Percentiles rank a stretch among this genome's conserved stretches.
phyloP scores from a whole-genome alignment of 2,329 filamentous ascomycete genomes.

The Monilinia aucupariae region DNA sequence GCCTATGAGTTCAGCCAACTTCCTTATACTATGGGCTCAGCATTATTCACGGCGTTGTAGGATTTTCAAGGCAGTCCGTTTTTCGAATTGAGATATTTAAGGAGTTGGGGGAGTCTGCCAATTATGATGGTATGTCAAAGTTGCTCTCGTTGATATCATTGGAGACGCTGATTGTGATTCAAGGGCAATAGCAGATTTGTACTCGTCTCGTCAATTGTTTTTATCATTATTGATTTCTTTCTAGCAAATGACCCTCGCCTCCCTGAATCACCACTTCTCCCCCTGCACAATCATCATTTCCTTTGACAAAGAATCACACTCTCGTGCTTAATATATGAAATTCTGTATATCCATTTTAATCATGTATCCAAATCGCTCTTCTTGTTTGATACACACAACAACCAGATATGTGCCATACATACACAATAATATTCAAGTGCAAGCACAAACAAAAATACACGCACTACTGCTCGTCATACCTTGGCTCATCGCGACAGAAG shows the following conservation, averaged over 20 bases:
- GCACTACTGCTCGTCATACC: background rate
- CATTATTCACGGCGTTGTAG: background rate
- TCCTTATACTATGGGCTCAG: background rate
- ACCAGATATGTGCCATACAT: constrained; percentile 8
- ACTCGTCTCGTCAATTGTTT: background rate
- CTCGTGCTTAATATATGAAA: background rate
- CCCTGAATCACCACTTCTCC: constrained; percentile 3
- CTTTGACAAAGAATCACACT: constrained; percentile 6
- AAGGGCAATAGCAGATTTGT: background rate
- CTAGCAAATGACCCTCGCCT: constrained; percentile 1
- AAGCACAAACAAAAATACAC: constrained; percentile 8
- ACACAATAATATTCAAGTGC: background rate
- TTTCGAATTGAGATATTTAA: background rate
- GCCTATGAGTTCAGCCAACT: background rate
- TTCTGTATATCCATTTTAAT: background rate
- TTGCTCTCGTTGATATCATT: background rate
- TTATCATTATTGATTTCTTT: background rate
- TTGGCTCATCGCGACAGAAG: background rate
- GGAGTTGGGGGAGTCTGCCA: background rate
- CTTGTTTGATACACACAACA: background rate
- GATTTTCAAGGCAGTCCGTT: background rate
- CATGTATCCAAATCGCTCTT: background rate
- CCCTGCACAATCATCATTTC: background rate
- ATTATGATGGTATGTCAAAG: background rate
- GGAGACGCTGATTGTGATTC: background rate